phyloP scores from a whole-genome alignment of 192 early-diverging fungal species.

The Borealophlyctis nickersoniae region DNA sequence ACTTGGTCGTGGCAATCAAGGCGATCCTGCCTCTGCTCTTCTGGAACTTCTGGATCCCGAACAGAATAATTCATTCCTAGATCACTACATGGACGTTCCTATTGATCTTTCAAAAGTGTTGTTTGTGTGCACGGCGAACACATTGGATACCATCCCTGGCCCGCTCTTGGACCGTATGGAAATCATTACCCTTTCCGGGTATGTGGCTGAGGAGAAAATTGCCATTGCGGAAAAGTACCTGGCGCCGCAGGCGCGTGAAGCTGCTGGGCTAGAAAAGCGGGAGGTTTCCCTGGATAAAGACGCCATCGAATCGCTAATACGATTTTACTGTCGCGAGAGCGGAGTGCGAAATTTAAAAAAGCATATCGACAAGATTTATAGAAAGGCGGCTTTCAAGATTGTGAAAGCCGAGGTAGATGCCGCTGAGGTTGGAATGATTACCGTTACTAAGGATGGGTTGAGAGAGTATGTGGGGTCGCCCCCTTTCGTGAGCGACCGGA shows the following conservation, averaged over 20 bases:
- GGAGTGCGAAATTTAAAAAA: constrained; percentile 98
- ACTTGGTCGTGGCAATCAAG: constrained; percentile 94
- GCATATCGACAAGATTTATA: constrained; percentile 97
- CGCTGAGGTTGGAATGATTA: constrained; percentile 41
- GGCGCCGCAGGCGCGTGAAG: constrained; percentile 75
- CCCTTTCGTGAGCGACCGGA: constrained; percentile 79
- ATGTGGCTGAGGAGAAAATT: constrained; percentile 61
- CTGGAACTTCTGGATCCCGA: constrained; percentile 96
- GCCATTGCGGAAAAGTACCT: constrained; percentile 95
- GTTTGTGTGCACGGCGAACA: constrained; percentile 99
- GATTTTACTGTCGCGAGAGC: constrained; percentile 92
- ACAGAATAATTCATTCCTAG: constrained; percentile 94
- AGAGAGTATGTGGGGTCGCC: constrained; percentile 94
- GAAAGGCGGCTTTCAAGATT: constrained; percentile 91
- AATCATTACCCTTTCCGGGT: constrained; percentile 86
- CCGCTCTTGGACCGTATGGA: constrained; percentile 99
- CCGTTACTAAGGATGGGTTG: constrained; percentile 68
- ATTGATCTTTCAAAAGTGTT: constrained; percentile 96
- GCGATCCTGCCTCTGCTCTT: constrained; percentile 94
- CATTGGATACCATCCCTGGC: constrained; percentile 93
- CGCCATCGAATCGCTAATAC: constrained; percentile 82
- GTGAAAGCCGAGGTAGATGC: constrained; percentile 39
- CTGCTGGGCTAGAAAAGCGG: constrained; percentile 69
- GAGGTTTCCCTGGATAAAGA: constrained; percentile 54
- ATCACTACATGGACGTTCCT: constrained; percentile 99